Percentiles rank a stretch among this genome's conserved stretches.
Evolutionary conservation across 129 eudicot genomes (phyloP).

Genomic region (Oenanthe sinensis): DNA sequence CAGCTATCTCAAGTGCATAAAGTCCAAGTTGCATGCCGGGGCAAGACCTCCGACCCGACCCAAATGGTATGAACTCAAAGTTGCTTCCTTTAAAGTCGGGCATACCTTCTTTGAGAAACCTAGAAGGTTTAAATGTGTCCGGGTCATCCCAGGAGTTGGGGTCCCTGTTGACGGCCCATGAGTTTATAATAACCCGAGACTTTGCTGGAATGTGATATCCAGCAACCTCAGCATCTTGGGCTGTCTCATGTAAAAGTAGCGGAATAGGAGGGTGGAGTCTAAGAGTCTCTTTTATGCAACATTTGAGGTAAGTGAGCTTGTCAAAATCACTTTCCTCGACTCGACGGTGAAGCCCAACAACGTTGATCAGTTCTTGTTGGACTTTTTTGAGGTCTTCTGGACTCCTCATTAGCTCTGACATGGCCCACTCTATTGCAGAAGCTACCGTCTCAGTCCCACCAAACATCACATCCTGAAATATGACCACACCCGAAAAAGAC

Average conservation of each 20-base stretch:
- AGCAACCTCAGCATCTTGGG: conserved; percentile 47
- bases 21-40: conserved; percentile 87
- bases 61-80: conserved; percentile 72
- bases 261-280: conserved; percentile 93
- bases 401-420: conserved; percentile 57
- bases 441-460: conserved; percentile 92
- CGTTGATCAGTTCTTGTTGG: conserved; percentile 58
- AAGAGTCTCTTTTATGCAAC: conserved; percentile 59
- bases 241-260: conserved; percentile 63
- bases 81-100: conserved; percentile 72
- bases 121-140: conserved; percentile 43
- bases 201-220: conserved; percentile 66
- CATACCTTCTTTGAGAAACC: conserved; percentile 46
- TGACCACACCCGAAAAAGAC: neutral
- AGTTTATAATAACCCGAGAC: conserved; percentile 58
- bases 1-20: conserved; percentile 61
- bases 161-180: conserved; percentile 73
- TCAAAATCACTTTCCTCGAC: conserved; percentile 71
- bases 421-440: conserved; percentile 81
- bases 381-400: conserved; percentile 58
- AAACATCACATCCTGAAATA: conserved; percentile 70
- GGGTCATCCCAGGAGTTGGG: conserved; percentile 55
- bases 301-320: conserved; percentile 60
- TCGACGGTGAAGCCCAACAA: conserved; percentile 57
- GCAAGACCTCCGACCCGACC: conserved; percentile 86